Percentiles rank a stretch among this genome's conserved stretches.
Evolutionary conservation across 75 land plant genomes (phyloP).

Genomic region (Pinus albicaulis): DNA sequence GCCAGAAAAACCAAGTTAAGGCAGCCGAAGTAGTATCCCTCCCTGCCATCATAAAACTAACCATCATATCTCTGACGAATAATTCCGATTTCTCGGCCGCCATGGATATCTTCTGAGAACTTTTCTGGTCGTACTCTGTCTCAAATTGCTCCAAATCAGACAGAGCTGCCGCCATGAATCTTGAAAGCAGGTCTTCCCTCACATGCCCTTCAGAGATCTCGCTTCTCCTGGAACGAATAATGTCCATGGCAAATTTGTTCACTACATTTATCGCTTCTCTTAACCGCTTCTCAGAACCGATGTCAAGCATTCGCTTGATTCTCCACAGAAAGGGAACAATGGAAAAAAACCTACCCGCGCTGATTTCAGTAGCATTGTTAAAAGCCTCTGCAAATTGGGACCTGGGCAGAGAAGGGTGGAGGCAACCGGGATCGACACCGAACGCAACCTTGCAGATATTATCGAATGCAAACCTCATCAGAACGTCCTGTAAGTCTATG

Average conservation of each 20-base stretch:
- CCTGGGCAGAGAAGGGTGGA: slow-evolving; percentile 43
- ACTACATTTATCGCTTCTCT: slow-evolving; percentile 35
- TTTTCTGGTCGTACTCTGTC: not conserved
- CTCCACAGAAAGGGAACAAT: slow-evolving; percentile 55
- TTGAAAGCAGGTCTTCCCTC: not conserved
- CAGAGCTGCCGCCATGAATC: not conserved
- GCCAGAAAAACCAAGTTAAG: slow-evolving; percentile 57
- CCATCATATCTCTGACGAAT: slow-evolving; percentile 11
- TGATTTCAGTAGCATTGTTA: slow-evolving; percentile 61
- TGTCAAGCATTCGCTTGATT: slow-evolving; percentile 32
- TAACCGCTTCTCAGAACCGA: slow-evolving; percentile 56
- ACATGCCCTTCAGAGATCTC: slow-evolving; percentile 29
- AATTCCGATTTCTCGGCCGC: too few species aligned
- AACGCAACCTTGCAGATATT: slow-evolving; percentile 79
- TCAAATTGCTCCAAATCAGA: not conserved
- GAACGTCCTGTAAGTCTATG: slow-evolving; percentile 51
- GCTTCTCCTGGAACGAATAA: slow-evolving; percentile 39
- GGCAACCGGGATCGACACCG: slow-evolving; percentile 73
- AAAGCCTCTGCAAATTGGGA: slow-evolving; percentile 70
- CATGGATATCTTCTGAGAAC: too few species aligned
- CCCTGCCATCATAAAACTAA: slow-evolving; percentile 78
- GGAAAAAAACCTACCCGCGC: slow-evolving; percentile 46
- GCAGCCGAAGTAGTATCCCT: slow-evolving; percentile 70
- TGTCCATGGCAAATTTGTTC: slow-evolving; percentile 50
- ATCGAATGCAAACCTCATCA: slow-evolving; percentile 67